phyloP scores from a whole-genome alignment of 352 stramenopile genomes.

The Blastocystis sp. region DNA sequence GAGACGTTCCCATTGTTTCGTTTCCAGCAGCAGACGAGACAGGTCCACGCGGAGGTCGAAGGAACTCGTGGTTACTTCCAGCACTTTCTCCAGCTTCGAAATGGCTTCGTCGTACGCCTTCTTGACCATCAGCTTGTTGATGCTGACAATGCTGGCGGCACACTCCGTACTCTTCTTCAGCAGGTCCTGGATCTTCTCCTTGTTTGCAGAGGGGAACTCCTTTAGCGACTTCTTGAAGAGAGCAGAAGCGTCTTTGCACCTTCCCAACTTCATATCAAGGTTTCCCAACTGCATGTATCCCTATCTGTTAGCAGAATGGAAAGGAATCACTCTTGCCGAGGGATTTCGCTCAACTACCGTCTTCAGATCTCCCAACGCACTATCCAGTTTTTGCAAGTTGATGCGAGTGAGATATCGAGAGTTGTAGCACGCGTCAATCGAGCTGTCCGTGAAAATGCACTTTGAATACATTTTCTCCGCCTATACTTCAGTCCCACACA shows the following conservation, averaged over 20 bases:
- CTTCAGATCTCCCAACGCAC: constrained; percentile 30
- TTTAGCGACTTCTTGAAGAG: constrained; percentile 14
- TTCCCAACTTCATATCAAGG: constrained; percentile 57
- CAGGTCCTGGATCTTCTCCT: constrained; percentile 40
- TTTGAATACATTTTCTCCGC: constrained; percentile 67
- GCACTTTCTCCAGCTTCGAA: constrained; percentile 32
- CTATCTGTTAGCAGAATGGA: constrained; percentile 8
- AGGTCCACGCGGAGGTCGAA: not conserved
- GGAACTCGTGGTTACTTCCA: constrained; percentile 1
- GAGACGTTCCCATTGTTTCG: constrained; percentile 32
- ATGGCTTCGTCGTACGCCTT: constrained; percentile 32
- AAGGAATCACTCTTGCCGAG: constrained; percentile 27
- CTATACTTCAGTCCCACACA: not conserved
- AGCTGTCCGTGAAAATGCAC: constrained; percentile 53
- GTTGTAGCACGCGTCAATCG: constrained; percentile 27
- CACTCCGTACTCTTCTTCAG: constrained; percentile 12
- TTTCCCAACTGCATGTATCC: constrained; percentile 42
- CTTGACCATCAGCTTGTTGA: constrained; percentile 13
- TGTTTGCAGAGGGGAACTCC: constrained; percentile 7
- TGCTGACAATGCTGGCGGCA: not conserved
- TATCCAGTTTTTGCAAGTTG: constrained; percentile 41
- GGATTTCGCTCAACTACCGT: constrained; percentile 17
- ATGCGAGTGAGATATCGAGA: constrained; percentile 33
- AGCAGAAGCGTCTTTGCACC: constrained; percentile 27
- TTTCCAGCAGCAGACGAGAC: constrained; percentile 3